Conservation (phyloP, 257 asterid genomes). For the Hygrophila difformis region DNA sequence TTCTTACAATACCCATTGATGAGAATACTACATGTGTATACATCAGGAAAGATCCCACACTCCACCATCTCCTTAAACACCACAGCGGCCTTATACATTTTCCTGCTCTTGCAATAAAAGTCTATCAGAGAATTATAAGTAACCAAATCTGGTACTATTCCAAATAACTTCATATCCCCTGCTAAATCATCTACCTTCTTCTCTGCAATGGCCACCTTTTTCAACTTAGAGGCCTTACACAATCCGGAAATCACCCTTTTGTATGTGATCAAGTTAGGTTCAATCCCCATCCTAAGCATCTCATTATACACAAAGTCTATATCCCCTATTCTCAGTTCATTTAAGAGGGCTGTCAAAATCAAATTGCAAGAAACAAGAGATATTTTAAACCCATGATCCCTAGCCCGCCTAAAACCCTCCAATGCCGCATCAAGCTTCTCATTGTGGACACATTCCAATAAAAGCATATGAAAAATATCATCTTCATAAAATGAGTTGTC, state of each 20-base stretch:
- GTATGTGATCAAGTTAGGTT: conserved; percentile 37
- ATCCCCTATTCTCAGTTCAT: conserved; percentile 32
- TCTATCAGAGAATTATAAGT: conserved; percentile 63
- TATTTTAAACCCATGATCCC: conserved; percentile 60
- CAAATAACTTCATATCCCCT: conserved; percentile 69
- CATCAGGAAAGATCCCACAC: conserved; percentile 39
- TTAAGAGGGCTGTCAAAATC: conserved; percentile 42
- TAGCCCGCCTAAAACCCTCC: conserved; percentile 68
- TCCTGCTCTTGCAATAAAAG: conserved; percentile 67
- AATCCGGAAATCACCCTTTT: conserved; percentile 65
- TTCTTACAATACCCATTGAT: too few species aligned
- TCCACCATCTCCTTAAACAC: conserved; percentile 70
- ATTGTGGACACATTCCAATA: conserved; percentile 38
- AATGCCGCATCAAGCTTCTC: conserved; percentile 41
- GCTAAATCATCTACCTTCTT: too few species aligned
- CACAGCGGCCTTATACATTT: conserved; percentile 56
- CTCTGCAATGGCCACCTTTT: conserved; percentile 55
- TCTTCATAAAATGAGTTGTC: conserved; percentile 41
- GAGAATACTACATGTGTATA: conserved; percentile 55
- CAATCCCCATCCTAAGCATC: conserved; percentile 64
- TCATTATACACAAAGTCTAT: conserved; percentile 57
- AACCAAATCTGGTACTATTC: conserved; percentile 50
- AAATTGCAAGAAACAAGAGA: conserved; percentile 57
- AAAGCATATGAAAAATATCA: conserved; percentile 55
- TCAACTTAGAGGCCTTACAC: conserved; percentile 76